Evolutionary conservation across 352 stramenopile genomes (phyloP).

Genomic region (Globisporangium nunn): DNA sequence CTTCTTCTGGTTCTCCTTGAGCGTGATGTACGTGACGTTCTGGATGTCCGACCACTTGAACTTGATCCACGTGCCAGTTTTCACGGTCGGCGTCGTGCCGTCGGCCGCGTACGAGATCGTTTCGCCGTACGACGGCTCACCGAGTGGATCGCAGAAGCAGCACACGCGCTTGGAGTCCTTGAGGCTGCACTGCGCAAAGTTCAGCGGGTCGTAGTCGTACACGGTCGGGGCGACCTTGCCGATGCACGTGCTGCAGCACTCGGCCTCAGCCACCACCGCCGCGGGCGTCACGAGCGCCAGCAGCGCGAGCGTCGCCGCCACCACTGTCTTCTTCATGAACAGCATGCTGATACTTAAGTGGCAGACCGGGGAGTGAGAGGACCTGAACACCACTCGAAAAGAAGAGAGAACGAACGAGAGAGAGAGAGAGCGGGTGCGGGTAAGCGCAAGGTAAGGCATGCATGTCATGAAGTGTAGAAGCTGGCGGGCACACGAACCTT

Average conservation of each 20-base stretch:
- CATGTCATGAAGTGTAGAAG: too few species aligned
- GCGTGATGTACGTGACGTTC: slow-evolving; percentile 66
- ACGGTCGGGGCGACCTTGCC: slow-evolving; percentile 35
- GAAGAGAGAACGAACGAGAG: background rate
- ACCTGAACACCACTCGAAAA: background rate
- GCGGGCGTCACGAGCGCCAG: background rate
- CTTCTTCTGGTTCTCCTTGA: slow-evolving; percentile 68
- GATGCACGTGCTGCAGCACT: slow-evolving; percentile 64
- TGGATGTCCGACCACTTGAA: slow-evolving; percentile 38
- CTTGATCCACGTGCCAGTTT: slow-evolving; percentile 46
- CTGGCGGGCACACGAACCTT: too few species aligned
- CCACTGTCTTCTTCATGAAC: background rate
- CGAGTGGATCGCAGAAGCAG: slow-evolving; percentile 60
- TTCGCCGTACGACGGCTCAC: slow-evolving; percentile 14
- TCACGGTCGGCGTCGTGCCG: slow-evolving; percentile 44
- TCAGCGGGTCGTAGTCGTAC: slow-evolving; percentile 67
- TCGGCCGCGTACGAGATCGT: slow-evolving; percentile 22
- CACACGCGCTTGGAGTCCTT: slow-evolving; percentile 29
- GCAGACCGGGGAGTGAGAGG: background rate
- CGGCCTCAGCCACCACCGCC: background rate
- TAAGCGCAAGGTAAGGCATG: too few species aligned
- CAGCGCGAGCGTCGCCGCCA: background rate
- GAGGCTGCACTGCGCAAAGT: slow-evolving; percentile 39
- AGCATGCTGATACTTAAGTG: background rate
- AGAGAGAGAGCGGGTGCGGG: too few species aligned